These are phyloP conservation scores for Hordeum pubiflorum DNA, from an alignment of 202 grass and related monocot genomes.

Conservation along the genomic window DNA sequence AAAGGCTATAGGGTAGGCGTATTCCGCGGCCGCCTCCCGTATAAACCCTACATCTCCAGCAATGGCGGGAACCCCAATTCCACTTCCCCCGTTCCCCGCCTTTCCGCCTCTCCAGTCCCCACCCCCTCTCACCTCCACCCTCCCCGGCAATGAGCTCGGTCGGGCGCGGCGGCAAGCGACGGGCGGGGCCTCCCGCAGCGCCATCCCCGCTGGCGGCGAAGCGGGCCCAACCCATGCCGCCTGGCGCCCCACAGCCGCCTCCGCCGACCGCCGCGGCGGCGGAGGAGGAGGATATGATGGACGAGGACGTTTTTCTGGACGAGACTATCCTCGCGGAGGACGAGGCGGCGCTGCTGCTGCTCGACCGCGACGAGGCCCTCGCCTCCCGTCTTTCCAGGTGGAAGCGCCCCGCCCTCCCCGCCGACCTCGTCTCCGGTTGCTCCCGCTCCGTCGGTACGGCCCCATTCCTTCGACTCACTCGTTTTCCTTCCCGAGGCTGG, in stretches of 20 bases:
- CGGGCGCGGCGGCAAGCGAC: slow-evolving; percentile 33
- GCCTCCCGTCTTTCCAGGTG: slow-evolving; percentile 68
- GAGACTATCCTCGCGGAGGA: slow-evolving; percentile 62
- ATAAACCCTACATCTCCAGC: slow-evolving; percentile 39
- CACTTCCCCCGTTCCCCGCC: slow-evolving; percentile 12
- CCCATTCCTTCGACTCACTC: background rate
- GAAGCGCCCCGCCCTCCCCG: slow-evolving; percentile 66
- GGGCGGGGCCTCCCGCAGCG: background rate
- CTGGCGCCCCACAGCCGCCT: slow-evolving; percentile 14
- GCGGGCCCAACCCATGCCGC: slow-evolving; percentile 23
- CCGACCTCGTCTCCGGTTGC: slow-evolving; percentile 46
- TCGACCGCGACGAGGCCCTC: slow-evolving; percentile 57
- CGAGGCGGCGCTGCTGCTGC: slow-evolving; percentile 61
- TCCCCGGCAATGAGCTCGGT: slow-evolving; percentile 38
- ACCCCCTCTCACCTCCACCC: background rate
- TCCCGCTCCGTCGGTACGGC: slow-evolving; percentile 40
- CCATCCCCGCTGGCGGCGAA: slow-evolving; percentile 21
- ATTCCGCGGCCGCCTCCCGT: background rate
- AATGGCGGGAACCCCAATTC: slow-evolving; percentile 53
- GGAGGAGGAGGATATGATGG: slow-evolving; percentile 92
- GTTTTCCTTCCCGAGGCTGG: background rate
- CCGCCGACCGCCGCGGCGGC: background rate
- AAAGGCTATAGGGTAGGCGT: background rate
- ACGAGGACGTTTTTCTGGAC: slow-evolving; percentile 88
- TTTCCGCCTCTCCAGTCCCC: background rate